Base-by-base conservation (phyloP, 495 filamentous ascomycete genomes). In the Annulohypoxylon moriforme region DNA sequence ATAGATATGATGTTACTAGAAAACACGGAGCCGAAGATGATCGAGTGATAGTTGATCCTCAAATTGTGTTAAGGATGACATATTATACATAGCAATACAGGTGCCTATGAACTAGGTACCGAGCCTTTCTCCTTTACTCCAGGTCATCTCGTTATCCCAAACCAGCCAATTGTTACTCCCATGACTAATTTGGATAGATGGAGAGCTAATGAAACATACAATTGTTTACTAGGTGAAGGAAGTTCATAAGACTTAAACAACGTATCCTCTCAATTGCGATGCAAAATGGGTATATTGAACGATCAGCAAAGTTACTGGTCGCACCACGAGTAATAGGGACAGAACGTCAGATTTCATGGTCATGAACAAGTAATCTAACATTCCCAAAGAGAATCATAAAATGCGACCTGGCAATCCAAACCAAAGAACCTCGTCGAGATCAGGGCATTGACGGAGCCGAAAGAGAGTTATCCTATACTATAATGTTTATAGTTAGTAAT, bases 1-100 rank as follows among this genome's bases (percentile, higher is more conserved):
- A 31, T 44, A 47, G 25, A 40, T 4, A 14, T 24, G 14, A 33
- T 22, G 40, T 1, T 56, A 42, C 14, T 9, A 47, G 4, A n/a
- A 5, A 52, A 11, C 47, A 29, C 16, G 5, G 13, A 64, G n/a
- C 18, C 53, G n/a, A 50, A 16, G 10, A 24, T 14, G 24, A 22
- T 11, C 9, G 61, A 29, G 25, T 42, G 33, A 22, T 49, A 52
- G 14, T 46, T 42, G 47, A 64, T 60, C 63, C 58, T 57, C 44
- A 64, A 34, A 29, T 67, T 66, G 20, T 47, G 36, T 50, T 46
- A 49, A 55, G 5, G 38, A 25, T 57, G 60, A 69, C 60, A 58
- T 73, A 66, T 25, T 64, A 71, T 74, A 74, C 72, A 71, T 71
- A 68, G 22, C 67, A 69, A 59, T 73, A 73, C 71, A 73, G 57